Base-by-base conservation (phyloP, 1,284 basidiomycete species). In the Mycena citricolor region DNA sequence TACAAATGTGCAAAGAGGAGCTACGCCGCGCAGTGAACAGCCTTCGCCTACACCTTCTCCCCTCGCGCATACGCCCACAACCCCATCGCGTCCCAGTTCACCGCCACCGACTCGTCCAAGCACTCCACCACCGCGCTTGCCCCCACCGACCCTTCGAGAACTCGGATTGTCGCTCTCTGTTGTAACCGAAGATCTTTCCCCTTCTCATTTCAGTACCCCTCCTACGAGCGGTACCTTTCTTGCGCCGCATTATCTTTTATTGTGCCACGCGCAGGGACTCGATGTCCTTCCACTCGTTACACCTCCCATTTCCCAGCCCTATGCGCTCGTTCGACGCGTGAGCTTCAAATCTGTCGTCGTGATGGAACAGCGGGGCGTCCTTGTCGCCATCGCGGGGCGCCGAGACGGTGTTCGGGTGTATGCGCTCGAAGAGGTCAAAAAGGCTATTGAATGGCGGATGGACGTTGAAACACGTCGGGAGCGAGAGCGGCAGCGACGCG, bases 321-420 rank as follows among this genome's bases (percentile, higher is more conserved):
- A 87, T 62, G 81, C 88, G 6, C 72, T 90, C 30, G 81, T 90
- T 16, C 77, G 87, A 21, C 74, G 87, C 40, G 86, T 89, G 32
- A 73, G 76, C 31, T 90, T 90, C 65, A 90, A 89, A 60, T 81
- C 77, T 46, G 81, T 90, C n/a, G 84, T 90, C 1, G 81, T 90
- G 13, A 90, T 90, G 87, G 88, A 90, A 56, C 86, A 90, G 56
- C 80, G 88, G 24, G 87, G 86, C 8, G 87, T 90, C 2, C 67
- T 90, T 16, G 87, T 90, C 11, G 87, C 88, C 13, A 89, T 90
- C 51, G 88, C 88, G 11, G 87, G 87, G 12, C 69, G 87, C 49
- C 69, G 87, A 54, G 86, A 90, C 54, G 87, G 88, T 3, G 87
- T 90, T 29, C 75, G 87, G 30, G 88, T 90, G 19, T 90, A 90